Evolutionary conservation across 345 rosid species (phyloP).

Genomic region (Eucalyptus paniculata): DNA sequence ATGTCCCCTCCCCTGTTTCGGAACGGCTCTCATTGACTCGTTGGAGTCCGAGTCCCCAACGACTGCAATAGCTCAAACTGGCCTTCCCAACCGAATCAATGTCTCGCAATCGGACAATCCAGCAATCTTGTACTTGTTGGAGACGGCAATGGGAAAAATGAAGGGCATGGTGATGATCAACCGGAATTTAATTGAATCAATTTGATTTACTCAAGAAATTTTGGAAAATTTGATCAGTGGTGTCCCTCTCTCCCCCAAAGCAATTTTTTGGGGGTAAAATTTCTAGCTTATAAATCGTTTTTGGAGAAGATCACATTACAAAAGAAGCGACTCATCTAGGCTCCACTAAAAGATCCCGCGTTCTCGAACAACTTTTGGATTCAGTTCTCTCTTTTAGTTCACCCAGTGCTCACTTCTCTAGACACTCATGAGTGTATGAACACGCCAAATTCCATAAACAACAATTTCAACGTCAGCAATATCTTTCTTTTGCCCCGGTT

Average conservation of each 20-base stretch:
- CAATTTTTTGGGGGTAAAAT: too few species aligned
- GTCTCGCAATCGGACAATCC: slow-evolving; percentile 31
- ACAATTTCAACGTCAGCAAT: not conserved
- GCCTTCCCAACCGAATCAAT: not conserved
- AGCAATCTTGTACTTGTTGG: slow-evolving; percentile 45
- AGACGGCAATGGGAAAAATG: slow-evolving; percentile 27
- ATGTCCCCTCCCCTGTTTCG: slow-evolving; percentile 2
- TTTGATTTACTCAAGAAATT: too few species aligned
- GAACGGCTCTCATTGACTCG: slow-evolving; percentile 21
- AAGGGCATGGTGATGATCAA: slow-evolving; percentile 22
- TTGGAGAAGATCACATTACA: too few species aligned
- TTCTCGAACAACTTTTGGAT: too few species aligned
- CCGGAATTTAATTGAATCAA: not conserved
- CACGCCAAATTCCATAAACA: not conserved
- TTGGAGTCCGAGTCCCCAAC: slow-evolving; percentile 22
- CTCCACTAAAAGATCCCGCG: too few species aligned
- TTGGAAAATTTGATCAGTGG: too few species aligned
- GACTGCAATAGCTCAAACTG: not conserved
- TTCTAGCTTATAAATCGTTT: too few species aligned
- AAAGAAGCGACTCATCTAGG: too few species aligned
- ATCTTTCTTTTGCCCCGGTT: not conserved
- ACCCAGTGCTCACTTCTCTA: not conserved
- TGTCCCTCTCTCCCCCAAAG: too few species aligned
- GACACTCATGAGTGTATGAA: not conserved
- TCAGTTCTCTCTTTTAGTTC: not conserved